Evolutionary conservation across 2,329 filamentous ascomycete genomes (phyloP).

Genomic region (Fusarium miscanthi): DNA sequence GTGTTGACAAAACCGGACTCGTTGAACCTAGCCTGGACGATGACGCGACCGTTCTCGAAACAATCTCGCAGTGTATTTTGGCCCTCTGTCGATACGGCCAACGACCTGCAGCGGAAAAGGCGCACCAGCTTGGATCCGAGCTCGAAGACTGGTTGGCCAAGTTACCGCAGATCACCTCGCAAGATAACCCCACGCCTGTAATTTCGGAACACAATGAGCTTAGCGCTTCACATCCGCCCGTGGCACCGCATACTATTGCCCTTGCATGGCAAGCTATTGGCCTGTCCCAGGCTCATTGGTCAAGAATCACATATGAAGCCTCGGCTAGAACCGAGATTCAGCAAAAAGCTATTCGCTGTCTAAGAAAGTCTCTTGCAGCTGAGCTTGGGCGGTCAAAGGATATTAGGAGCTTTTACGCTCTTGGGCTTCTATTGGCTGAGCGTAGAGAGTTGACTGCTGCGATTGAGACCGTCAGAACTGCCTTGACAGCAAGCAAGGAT

Average conservation of each 20-base stretch:
- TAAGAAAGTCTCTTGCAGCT: slow-evolving; percentile 78
- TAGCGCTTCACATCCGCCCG: slow-evolving; percentile 53
- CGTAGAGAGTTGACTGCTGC: slow-evolving; percentile 82
- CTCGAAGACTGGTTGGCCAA: slow-evolving; percentile 82
- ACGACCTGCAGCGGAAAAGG: slow-evolving; percentile 79
- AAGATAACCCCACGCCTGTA: slow-evolving; percentile 46
- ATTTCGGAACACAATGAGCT: slow-evolving; percentile 47
- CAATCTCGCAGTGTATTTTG: slow-evolving; percentile 81
- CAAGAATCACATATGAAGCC: slow-evolving; percentile 81
- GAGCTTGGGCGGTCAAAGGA: slow-evolving; percentile 74
- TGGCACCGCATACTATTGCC: slow-evolving; percentile 72
- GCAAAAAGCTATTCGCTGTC: slow-evolving; percentile 77
- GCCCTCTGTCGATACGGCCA: slow-evolving; percentile 86
- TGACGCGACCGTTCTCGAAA: slow-evolving; percentile 80
- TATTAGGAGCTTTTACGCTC: slow-evolving; percentile 80
- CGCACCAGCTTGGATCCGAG: slow-evolving; percentile 74
- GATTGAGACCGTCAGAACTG: slow-evolving; percentile 83
- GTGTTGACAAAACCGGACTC: slow-evolving; percentile 82
- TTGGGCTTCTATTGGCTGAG: slow-evolving; percentile 89
- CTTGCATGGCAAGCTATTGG: slow-evolving; percentile 87
- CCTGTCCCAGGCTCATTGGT: slow-evolving; percentile 87
- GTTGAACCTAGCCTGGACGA: slow-evolving; percentile 78
- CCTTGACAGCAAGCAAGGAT: slow-evolving; percentile 71
- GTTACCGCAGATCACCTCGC: slow-evolving; percentile 51
- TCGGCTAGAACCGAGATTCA: slow-evolving; percentile 78